Base-by-base conservation (phyloP, 2,329 filamentous ascomycete genomes). In the Botrytis galanthina region DNA sequence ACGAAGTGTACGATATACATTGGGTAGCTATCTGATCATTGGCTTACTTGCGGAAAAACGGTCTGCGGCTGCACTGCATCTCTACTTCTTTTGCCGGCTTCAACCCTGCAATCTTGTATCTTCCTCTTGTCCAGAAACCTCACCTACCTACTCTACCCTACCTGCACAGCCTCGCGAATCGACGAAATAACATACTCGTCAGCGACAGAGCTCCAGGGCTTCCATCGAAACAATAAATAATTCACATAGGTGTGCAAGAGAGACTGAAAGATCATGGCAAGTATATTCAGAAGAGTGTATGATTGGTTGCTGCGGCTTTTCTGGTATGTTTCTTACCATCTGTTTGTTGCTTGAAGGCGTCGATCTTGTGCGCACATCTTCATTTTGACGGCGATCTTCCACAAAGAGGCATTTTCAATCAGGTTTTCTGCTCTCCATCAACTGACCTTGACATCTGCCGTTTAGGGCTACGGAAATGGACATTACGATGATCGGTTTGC, bases 231-330 rank as follows among this genome's bases (percentile, higher is more conserved):
- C 22, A 10, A 71, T 32, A 62, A 51, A 18, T 32, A 57, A 54
- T 64, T 16, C 32, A 64, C 57, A 64, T 44, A 39, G 18, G 14
- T 32, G 59, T 51, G 46, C 42, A 18, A 57, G 70, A 46, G 63
- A 66, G 59, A 78, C 75, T 70, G 73, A 78, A 78, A 76, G 82
- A 86, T 78, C 84, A 98, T 98, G 95, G 93, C 94, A 80, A 93
- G 93, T 79, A 86, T 99, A 83, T 97, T 99, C 84, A 93, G 92
- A 82, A 92, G 91, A 85, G 91, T 99, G 83, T 98, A 98, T 87
- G 96, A 98, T 89, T 98, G 95, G 95, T 87, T 98, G 83, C 86
- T 99, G 85, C 92, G 95, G 87, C 93, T 96, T 81, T 98, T 99
- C 85, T 99, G 96, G 95, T 98, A 81, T 86, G 89, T 88, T 72